Evolutionary conservation across 495 filamentous ascomycete genomes (phyloP).

Genomic region (Pseudevernia furfuracea): DNA sequence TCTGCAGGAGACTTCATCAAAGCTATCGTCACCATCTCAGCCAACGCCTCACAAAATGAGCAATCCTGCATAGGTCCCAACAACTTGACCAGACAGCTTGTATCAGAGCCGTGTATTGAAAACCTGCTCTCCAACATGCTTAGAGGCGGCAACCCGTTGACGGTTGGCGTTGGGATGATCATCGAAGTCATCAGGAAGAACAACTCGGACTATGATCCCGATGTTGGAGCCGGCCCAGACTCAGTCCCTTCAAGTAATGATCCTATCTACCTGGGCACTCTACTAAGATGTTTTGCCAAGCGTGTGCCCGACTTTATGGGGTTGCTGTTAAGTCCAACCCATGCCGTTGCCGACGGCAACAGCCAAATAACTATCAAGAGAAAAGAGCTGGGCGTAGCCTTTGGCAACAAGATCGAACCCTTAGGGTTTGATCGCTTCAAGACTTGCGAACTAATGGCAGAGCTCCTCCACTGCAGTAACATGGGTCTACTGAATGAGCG

Average conservation of each 20-base stretch:
- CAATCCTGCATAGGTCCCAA: slow-evolving; percentile 97
- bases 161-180: slow-evolving; percentile 92
- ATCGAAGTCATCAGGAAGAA: slow-evolving; percentile 99
- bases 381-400: slow-evolving; percentile 70
- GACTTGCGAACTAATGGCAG: slow-evolving; percentile 98
- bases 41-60: slow-evolving; percentile 95
- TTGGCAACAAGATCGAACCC: slow-evolving; percentile 85
- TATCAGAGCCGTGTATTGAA: slow-evolving; percentile 78
- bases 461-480: slow-evolving; percentile 95
- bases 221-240: slow-evolving; percentile 69
- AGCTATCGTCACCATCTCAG: slow-evolving; percentile 97
- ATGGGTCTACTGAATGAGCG: slow-evolving; percentile 94
- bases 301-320: slow-evolving; percentile 95
- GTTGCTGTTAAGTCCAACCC: slow-evolving; percentile 62
- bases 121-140: slow-evolving; percentile 85
- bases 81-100: slow-evolving; percentile 88
- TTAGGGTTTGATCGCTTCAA: slow-evolving; percentile 98
- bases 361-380: slow-evolving; percentile 51
- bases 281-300: slow-evolving; percentile 84
- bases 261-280: slow-evolving; percentile 89
- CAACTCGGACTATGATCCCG: slow-evolving; percentile 97
- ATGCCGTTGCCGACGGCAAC: slow-evolving; percentile 52
- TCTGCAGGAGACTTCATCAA: slow-evolving; percentile 97
- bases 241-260: slow-evolving; percentile 74
- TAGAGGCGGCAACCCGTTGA: slow-evolving; percentile 84